Base-by-base conservation (phyloP, 1,284 basidiomycete genomes). In the Hypsizygus ulmarius region DNA sequence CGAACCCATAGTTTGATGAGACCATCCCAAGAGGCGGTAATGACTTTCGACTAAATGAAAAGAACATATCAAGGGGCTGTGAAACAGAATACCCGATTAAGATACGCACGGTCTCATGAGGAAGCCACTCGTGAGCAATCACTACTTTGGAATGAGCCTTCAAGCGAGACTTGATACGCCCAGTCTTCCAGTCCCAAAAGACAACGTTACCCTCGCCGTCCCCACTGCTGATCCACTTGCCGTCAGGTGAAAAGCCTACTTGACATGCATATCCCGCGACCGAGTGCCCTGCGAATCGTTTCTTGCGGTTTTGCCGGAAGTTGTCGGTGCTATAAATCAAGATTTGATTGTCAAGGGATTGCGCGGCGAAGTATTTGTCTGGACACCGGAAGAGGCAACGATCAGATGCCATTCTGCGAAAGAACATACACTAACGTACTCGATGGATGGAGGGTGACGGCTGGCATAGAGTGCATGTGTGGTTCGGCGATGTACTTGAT, bases 151-250 rank as follows among this genome's bases (percentile, higher is more conserved):
- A 84, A 67, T 99, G 97, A 5, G 91, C 91, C 50, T 84, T 82
- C 49, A 99, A 70, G 38, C 93, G 75, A 54, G 92, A 95, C 68
- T 93, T 89, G 65, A 99, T 91, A 55, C 90, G 83, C 3, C 93
- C 90, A n/a, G 86, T 93, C 73, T 98, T 99, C 93, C 93, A 99
- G 69, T 99, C 97, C 97, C 96, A 99, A 69, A 98, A 97, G 11
- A 98, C 91, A 37, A 99, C 77, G 65, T 97, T 94, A 1, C 97
- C 97, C 53, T 88, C 84, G 2, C 91, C 90, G 60, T 98, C 96
- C 25, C 97, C 97, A 45, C 92, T 95, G 59, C 91, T 95, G 59
- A 99, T 87, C 86, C 93, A 96, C 67, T 93, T 92, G 12, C 97
- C 97, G 64, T 99, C 97, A 0, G 97, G 95, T 16, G 93, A 97